Percentiles rank a stretch among this genome's conserved stretches.
Conservation (phyloP, 805 yeast genomes). For the Saccharomyces eubayanus region DNA sequence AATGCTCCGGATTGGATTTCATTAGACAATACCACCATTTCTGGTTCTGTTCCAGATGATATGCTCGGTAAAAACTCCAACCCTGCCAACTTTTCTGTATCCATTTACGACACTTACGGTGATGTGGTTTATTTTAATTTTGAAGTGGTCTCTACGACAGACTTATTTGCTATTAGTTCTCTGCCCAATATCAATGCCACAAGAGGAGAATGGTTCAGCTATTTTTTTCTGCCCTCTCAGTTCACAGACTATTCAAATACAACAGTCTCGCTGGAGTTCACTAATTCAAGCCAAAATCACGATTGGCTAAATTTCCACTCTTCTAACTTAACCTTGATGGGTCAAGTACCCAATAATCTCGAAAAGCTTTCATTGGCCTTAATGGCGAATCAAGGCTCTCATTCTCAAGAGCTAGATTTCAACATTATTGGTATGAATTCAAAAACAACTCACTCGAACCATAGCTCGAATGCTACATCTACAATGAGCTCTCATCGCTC, state of each 20-base stretch:
- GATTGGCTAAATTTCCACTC: constrained; percentile 62
- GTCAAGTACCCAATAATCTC: constrained; percentile 51
- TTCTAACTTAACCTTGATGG: constrained; percentile 57
- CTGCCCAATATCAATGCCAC: constrained; percentile 63
- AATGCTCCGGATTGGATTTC: constrained; percentile 56
- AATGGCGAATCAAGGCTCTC: constrained; percentile 32
- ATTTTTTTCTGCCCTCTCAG: constrained; percentile 44
- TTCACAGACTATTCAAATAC: constrained; percentile 50
- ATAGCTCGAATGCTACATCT: constrained; percentile 19
- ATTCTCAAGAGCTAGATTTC: constrained; percentile 38
- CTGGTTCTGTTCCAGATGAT: constrained; percentile 49
- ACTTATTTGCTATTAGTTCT: constrained; percentile 47
- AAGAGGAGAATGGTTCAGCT: constrained; percentile 49
- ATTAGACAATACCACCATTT: constrained; percentile 37
- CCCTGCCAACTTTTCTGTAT: constrained; percentile 39
- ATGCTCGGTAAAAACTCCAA: constrained; percentile 15
- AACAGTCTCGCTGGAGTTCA: constrained; percentile 37
- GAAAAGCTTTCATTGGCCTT: constrained; percentile 35
- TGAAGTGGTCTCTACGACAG: constrained; percentile 42
- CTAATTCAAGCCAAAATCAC: constrained; percentile 30
- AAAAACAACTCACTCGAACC: constrained; percentile 2
- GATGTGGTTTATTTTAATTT: constrained; percentile 54
- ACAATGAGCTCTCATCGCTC: constrained; percentile 18
- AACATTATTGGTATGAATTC: constrained; percentile 43
- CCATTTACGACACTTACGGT: constrained; percentile 50